These are phyloP conservation scores for Castanea sativa DNA, from an alignment of 306 rosid genomes.

Conservation along the genomic window DNA sequence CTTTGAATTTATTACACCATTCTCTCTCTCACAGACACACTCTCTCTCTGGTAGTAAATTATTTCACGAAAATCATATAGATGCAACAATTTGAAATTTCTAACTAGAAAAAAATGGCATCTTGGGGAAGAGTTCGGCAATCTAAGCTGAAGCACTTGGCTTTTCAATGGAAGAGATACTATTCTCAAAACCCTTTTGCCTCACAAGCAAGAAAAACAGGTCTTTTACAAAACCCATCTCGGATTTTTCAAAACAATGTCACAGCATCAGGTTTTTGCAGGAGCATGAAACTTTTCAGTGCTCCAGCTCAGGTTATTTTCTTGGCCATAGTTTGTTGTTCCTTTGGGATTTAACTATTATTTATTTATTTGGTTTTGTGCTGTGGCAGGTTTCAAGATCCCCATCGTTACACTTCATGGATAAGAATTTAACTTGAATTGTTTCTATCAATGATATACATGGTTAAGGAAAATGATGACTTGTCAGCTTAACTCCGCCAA, in stretches of 20 bases:
- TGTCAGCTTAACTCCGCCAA: no score
- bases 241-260: slow-evolving; percentile 14
- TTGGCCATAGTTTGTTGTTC: background rate
- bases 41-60: no score
- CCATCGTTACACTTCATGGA: no score
- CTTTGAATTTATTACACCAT: background rate
- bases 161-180: slow-evolving; percentile 31
- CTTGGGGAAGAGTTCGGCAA: slow-evolving; percentile 46
- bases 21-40: background rate
- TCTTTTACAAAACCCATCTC: slow-evolving; percentile 15
- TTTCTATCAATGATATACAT: no score
- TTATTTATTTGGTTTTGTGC: background rate
- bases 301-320: slow-evolving; percentile 53
- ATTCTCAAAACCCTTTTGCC: slow-evolving; percentile 28
- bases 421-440: no score
- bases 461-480: no score
- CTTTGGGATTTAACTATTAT: background rate
- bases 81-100: background rate
- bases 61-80: background rate
- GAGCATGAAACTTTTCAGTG: slow-evolving; percentile 55
- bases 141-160: slow-evolving; percentile 38
- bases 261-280: slow-evolving; percentile 27
- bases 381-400: slow-evolving; percentile 37
- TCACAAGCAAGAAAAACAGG: slow-evolving; percentile 17
- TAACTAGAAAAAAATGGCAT: slow-evolving; percentile 36